Percentiles rank a stretch among this genome's conserved stretches.
Evolutionary conservation across 2,329 filamentous ascomycete genomes (phyloP).

Genomic region (Phialophora chinensis): DNA sequence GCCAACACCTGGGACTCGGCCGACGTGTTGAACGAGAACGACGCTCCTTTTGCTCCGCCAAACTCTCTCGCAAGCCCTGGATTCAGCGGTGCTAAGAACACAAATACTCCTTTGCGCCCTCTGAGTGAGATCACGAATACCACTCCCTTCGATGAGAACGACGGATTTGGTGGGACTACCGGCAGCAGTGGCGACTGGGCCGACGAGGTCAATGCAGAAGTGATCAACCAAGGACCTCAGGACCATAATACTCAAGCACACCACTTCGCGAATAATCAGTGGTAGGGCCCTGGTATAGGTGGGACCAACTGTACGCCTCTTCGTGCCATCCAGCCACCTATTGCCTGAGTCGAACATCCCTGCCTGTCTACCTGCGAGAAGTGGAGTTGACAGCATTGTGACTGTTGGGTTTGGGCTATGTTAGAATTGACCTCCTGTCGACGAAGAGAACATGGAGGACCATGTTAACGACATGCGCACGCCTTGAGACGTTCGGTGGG

Average conservation of each 20-base stretch:
- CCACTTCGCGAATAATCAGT: neutral
- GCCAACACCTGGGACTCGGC: conserved; percentile 12
- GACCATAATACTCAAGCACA: neutral
- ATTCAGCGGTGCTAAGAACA: conserved; percentile 7
- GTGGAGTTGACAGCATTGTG: neutral
- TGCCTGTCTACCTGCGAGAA: neutral
- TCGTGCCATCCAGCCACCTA: conserved; percentile 6
- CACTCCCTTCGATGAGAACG: conserved; percentile 1
- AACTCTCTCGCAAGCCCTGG: conserved; percentile 11
- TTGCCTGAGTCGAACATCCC: neutral
- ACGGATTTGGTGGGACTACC: conserved; percentile 3
- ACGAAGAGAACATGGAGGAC: neutral
- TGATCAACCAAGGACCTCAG: neutral
- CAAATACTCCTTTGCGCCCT: conserved; percentile 7
- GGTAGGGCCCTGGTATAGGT: conserved; percentile 6
- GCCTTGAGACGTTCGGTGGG: neutral
- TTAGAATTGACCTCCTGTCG: neutral
- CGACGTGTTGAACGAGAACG: conserved; percentile 12
- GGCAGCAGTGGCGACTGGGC: conserved; percentile 30
- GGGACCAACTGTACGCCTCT: neutral
- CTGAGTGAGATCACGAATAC: conserved; percentile 11
- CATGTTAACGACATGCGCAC: neutral
- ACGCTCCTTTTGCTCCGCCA: conserved; percentile 7
- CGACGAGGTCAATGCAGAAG: conserved; percentile 30
- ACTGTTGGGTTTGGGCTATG: neutral